Conservation (phyloP, 2,329 filamentous ascomycete genomes). For the Calcarisporium arbuscula region DNA sequence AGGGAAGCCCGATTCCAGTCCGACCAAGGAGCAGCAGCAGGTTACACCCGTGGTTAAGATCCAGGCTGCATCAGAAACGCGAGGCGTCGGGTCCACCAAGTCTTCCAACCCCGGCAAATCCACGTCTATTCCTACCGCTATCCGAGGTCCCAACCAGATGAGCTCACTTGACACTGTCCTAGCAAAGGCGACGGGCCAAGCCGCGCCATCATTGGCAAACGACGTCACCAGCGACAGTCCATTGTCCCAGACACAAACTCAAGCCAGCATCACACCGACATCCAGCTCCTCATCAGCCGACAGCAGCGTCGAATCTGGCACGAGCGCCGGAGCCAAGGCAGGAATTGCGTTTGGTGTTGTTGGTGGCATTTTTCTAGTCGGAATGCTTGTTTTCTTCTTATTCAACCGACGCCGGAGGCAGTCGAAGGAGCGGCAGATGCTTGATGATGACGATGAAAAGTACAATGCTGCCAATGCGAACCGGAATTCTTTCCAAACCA, state of each 20-base stretch:
- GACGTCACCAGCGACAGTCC: slow-evolving; percentile 10
- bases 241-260: slow-evolving; percentile 9
- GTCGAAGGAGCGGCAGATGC: slow-evolving; percentile 36
- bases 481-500: slow-evolving; percentile 17
- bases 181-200: slow-evolving; percentile 22
- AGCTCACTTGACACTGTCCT: slow-evolving; percentile 19
- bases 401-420: slow-evolving; percentile 67
- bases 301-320: slow-evolving; percentile 11
- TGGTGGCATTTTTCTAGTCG: slow-evolving; percentile 58
- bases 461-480: slow-evolving; percentile 30
- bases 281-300: slow-evolving; percentile 10
- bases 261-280: slow-evolving; percentile 14
- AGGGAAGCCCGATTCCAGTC: slow-evolving; percentile 6
- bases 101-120: slow-evolving; percentile 1
- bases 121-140: slow-evolving; percentile 3
- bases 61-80: too few species aligned
- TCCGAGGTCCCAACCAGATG: slow-evolving; percentile 9
- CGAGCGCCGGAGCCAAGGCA: slow-evolving; percentile 52
- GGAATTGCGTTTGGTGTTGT: slow-evolving; percentile 82
- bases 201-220: slow-evolving; percentile 7
- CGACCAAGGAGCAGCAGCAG: slow-evolving; percentile 8
- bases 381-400: slow-evolving; percentile 64
- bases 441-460: slow-evolving; percentile 62
- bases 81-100: not conserved
- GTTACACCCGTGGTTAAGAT: too few species aligned